These are phyloP conservation scores for Drechslerella dactyloides DNA, from an alignment of 2,329 filamentous ascomycete species.

Conservation along the genomic window DNA sequence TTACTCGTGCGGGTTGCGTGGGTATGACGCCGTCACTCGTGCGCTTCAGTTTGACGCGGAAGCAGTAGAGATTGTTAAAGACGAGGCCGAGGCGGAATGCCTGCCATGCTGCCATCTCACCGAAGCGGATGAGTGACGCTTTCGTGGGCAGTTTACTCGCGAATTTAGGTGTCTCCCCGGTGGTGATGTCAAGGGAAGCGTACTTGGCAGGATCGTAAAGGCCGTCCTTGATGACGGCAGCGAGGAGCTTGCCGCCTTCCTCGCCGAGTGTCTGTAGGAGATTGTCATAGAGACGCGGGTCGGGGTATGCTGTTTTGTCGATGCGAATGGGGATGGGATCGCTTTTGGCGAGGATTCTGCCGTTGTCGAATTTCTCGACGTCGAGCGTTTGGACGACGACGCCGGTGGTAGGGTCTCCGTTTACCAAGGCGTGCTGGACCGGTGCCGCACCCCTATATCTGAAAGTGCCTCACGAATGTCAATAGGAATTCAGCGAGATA, in stretches of 20 bases:
- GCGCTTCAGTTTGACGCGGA: background rate
- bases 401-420: conserved; percentile 68
- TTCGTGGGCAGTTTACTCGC: conserved; percentile 24
- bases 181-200: conserved; percentile 61
- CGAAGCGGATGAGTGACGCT: conserved; percentile 40
- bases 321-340: conserved; percentile 12
- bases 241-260: conserved; percentile 73
- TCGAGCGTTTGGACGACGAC: conserved; percentile 88
- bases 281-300: conserved; percentile 63
- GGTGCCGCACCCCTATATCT: conserved; percentile 86
- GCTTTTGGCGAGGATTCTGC: conserved; percentile 74
- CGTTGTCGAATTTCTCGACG: conserved; percentile 76
- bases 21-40: background rate
- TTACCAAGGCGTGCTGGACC: conserved; percentile 80
- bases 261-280: conserved; percentile 67
- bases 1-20: conserved; percentile 23
- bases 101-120: conserved; percentile 15
- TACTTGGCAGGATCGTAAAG: conserved; percentile 66
- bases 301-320: conserved; percentile 57
- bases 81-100: conserved; percentile 25
- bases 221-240: conserved; percentile 68
- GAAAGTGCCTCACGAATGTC: no score
- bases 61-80: conserved; percentile 20
- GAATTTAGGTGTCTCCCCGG: conserved; percentile 63
- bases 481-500: conserved; percentile 17